Evolutionary conservation across 306 rosid species (phyloP).

Genomic region (Cucumis melo): DNA sequence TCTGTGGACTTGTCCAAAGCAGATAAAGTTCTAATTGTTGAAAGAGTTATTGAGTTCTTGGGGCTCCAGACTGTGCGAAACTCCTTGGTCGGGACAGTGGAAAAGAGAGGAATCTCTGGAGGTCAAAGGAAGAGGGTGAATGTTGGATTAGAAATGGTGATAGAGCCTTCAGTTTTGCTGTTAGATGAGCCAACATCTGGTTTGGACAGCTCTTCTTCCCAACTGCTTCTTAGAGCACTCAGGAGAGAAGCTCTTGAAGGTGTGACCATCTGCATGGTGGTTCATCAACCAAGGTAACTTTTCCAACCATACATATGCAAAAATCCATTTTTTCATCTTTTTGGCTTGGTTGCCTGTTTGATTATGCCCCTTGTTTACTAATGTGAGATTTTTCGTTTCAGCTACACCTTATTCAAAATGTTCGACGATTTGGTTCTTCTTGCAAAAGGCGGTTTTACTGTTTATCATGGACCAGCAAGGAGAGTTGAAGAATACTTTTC

Average conservation of each 20-base stretch:
- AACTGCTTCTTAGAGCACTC: slow-evolving; percentile 80
- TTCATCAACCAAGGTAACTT: slow-evolving; percentile 94
- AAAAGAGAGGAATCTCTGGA: slow-evolving; percentile 92
- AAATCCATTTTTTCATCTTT: background rate
- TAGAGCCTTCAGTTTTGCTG: slow-evolving; percentile 94
- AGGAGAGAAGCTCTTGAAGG: slow-evolving; percentile 97
- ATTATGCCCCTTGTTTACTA: background rate
- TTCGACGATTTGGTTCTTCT: slow-evolving; percentile 90
- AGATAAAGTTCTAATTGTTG: slow-evolving; percentile 76
- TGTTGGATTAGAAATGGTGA: slow-evolving; percentile 96
- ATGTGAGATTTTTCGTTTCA: slow-evolving; percentile 19
- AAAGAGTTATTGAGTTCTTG: slow-evolving; percentile 76
- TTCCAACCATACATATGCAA: background rate
- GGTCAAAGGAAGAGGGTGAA: slow-evolving; percentile 96
- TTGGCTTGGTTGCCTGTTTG: background rate
- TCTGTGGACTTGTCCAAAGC: slow-evolving; percentile 55
- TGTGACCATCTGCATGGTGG: slow-evolving; percentile 91
- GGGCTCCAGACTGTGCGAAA: slow-evolving; percentile 86
- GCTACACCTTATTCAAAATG: slow-evolving; percentile 92
- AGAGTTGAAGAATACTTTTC: slow-evolving; percentile 72
- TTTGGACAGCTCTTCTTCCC: slow-evolving; percentile 96
- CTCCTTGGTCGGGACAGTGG: slow-evolving; percentile 86
- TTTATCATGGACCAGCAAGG: slow-evolving; percentile 78
- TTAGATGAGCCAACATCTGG: slow-evolving; percentile 98
- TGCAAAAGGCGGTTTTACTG: slow-evolving; percentile 96